Base-by-base conservation (phyloP, 2,329 filamentous ascomycete species). In the Meredithiella fracta region DNA sequence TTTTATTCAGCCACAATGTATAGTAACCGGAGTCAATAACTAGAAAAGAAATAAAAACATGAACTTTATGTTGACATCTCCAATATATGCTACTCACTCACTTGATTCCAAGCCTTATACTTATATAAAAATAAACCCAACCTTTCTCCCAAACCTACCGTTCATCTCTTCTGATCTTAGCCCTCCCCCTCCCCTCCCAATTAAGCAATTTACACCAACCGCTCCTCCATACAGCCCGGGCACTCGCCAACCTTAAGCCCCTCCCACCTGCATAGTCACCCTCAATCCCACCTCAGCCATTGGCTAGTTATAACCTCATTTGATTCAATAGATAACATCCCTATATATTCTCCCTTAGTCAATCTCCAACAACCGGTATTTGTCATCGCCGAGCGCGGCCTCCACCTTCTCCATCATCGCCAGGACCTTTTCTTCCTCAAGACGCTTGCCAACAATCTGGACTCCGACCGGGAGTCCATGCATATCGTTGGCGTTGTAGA, bases 391-490 rank as follows among this genome's bases (percentile, higher is more conserved):
- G 22, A 95, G 67, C 0, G 85, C 85, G 59, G 82, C 76, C 67
- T 95, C 87, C 2, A 95, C 74, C 55, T 77, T 75, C 68, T 83
- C 76, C 88, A 94, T 94, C 14, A 84, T 74, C 0, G 83, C 80
- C 52, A 95, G 69, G 0, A 94, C 86, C 71, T 91, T 92, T 70
- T 95, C 88, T 67, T 95, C 89, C 65, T 92, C 83, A 62, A 94
- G 69, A 37, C 88, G 74, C 44, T 83, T 74, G 0, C 88, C 88
- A 0, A 94, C 82, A 23, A 94, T 74, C 67, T 95, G 89, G 6
- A 96, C 82, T 0, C 80, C 90, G 0, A 94, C 87, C 0, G 91
- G 91, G 42, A 96, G 71, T 0, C 89, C 90, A 50, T 87, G 83
- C 90, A 96, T 96, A 58, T 79, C 80, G 14, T 73, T 70, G 0